Conservation (phyloP, 2,329 filamentous ascomycete genomes). For the Ustulina deusta region DNA sequence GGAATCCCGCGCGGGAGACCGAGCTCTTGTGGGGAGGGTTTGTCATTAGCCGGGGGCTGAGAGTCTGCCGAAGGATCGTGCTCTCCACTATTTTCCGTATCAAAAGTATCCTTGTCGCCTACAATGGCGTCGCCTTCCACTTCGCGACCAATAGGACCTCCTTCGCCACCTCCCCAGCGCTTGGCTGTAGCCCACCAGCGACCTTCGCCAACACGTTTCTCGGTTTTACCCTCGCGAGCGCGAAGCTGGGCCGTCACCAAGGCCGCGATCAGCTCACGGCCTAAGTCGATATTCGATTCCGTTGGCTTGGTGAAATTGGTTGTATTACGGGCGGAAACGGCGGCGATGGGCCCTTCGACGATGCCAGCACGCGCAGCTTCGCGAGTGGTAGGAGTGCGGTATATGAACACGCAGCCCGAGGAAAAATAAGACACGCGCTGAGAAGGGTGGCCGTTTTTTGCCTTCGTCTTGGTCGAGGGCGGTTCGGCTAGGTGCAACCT, state of each 20-base stretch:
- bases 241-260: slow-evolving; percentile 74
- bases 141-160: slow-evolving; percentile 73
- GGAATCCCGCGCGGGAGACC: slow-evolving; percentile 37
- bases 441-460: slow-evolving; percentile 44
- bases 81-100: slow-evolving; percentile 9
- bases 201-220: slow-evolving; percentile 68
- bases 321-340: slow-evolving; percentile 68
- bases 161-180: slow-evolving; percentile 72
- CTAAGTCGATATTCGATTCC: slow-evolving; percentile 72
- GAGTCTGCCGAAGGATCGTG: slow-evolving; percentile 3
- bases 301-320: slow-evolving; percentile 61
- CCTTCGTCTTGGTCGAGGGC: slow-evolving; percentile 30
- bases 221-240: slow-evolving; percentile 66
- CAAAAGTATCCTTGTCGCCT: slow-evolving; percentile 59
- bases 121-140: slow-evolving; percentile 60
- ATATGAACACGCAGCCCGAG: slow-evolving; percentile 70
- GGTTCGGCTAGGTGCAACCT: slow-evolving; percentile 64
- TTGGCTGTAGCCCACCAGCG: slow-evolving; percentile 72
- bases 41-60: slow-evolving; percentile 10
- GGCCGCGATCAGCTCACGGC: slow-evolving; percentile 70
- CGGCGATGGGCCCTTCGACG: slow-evolving; percentile 71
- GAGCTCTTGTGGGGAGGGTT: slow-evolving; percentile 13
- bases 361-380: slow-evolving; percentile 69
- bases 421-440: slow-evolving; percentile 65
- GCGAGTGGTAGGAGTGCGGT: slow-evolving; percentile 70